Evolutionary conservation across 2,329 filamentous ascomycete species (phyloP), one percentile per base, ranked within the genome.

Genomic region (Alternaria sp.): DNA sequence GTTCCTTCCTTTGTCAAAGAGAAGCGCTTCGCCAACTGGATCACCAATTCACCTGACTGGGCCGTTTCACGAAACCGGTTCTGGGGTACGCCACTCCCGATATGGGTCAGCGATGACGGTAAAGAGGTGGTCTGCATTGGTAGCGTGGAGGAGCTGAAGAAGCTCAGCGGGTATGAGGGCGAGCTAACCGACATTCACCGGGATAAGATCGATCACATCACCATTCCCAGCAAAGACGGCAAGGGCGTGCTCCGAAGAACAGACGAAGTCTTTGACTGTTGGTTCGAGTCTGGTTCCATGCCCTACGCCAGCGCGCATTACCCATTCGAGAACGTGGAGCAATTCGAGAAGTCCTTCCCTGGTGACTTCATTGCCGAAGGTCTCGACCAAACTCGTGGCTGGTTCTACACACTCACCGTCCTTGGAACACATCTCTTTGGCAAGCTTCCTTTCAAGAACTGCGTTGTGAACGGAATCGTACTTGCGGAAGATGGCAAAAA

Each of bases 211-310:
- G 95, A 98, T 75, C 85, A 93, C 71, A 97, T 98, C 79, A 97
- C 93, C 47, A 97, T 98, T 67, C 94, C 94, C 1, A 96, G 92
- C 77, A 91, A 92, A 80, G 87, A 90, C 81, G 94, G 94, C 70
- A 97, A 95, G 76, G 94, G 93, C 19, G 85, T 86, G n/a, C 83
- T 97, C 66, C 90, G 87, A 73, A 90, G 94, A 70, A 87, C 96
- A 10, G 90, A 93, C 55, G 93, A 97, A 78, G 93, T 97, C 5
- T 97, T 97, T 72, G 94, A 97, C 81, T 97, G 94, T 78, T 97
- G 94, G 93, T 97, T 97, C 67, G 94, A 97, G 81, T 97, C 93
- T 46, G 94, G 94, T 64, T 94, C 91, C 77, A 97, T 97, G 94
- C 94, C 94, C 3, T 97, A 97, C 77, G 92, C 93, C 45, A 93